phyloP scores from a whole-genome alignment of 257 asterid genomes.

The Apocynum venetum region DNA sequence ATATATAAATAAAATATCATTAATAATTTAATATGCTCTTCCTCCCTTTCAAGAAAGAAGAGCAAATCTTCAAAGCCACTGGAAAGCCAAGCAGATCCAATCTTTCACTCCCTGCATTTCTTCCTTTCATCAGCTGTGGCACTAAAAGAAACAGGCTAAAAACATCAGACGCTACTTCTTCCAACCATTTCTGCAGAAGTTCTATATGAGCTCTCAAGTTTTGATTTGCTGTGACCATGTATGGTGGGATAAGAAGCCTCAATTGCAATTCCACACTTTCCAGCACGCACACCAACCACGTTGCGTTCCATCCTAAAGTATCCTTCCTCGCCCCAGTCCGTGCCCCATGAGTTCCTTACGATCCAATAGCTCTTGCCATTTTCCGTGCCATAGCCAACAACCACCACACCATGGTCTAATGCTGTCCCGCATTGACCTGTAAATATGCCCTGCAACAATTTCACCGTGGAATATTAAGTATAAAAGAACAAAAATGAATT shows the following conservation, averaged over 20 bases:
- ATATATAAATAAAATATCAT: neutral
- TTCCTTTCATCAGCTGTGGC: neutral
- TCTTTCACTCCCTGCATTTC: neutral
- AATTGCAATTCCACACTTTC: constrained; percentile 73
- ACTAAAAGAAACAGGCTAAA: neutral
- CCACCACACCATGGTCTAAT: constrained; percentile 77
- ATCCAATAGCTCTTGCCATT: constrained; percentile 68
- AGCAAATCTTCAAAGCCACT: neutral
- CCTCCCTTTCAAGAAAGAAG: neutral
- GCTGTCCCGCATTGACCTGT: constrained; percentile 55
- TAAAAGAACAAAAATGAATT: neutral
- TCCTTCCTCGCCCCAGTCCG: constrained; percentile 75
- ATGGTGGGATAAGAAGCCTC: constrained; percentile 74
- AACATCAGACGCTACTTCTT: constrained; percentile 14
- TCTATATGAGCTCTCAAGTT: neutral
- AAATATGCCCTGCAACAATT: constrained; percentile 49
- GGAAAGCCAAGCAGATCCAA: neutral
- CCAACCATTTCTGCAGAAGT: neutral
- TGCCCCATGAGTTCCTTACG: constrained; percentile 87
- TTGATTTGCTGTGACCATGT: constrained; percentile 17
- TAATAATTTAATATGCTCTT: neutral
- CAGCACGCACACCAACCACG: constrained; percentile 21
- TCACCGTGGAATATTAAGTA: neutral
- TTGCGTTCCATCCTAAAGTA: constrained; percentile 58
- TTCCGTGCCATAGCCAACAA: constrained; percentile 72